Conservation (phyloP, 108 stramenopile species). For the Fragilariopsis cylindrus region DNA sequence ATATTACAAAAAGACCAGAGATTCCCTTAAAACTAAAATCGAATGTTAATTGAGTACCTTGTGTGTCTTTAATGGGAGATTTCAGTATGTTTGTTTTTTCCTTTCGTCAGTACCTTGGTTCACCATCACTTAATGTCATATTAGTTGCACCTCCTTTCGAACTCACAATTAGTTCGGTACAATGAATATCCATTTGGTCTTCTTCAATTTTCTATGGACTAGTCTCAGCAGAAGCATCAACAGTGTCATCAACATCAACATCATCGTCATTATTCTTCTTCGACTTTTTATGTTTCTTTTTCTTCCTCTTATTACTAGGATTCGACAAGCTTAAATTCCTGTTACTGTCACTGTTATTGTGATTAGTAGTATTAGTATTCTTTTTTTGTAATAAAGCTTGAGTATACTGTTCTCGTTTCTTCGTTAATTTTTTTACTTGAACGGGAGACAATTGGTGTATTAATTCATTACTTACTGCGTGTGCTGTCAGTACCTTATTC, state of each 20-base stretch:
- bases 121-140: no score
- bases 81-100: no score
- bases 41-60: no score
- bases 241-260: not conserved
- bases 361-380: not conserved
- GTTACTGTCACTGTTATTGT: not conserved
- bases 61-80: no score
- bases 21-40: no score
- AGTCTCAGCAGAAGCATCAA: not conserved
- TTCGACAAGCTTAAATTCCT: not conserved
- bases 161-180: no score
- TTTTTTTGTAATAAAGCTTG: not conserved
- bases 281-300: slow-evolving; percentile 8
- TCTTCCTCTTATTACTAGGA: slow-evolving; percentile 28
- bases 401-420: slow-evolving; percentile 17
- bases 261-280: slow-evolving; percentile 15
- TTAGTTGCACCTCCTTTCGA: no score
- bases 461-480: not conserved
- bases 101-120: no score
- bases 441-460: not conserved
- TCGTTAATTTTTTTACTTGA: slow-evolving; percentile 15
- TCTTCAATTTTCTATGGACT: not conserved
- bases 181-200: no score
- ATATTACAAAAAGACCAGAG: no score
- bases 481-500: not conserved